Evolutionary conservation across 768 basidiomycete species (phyloP), one percentile per base, ranked within the genome.

Genomic region (Trametes meyenii): DNA sequence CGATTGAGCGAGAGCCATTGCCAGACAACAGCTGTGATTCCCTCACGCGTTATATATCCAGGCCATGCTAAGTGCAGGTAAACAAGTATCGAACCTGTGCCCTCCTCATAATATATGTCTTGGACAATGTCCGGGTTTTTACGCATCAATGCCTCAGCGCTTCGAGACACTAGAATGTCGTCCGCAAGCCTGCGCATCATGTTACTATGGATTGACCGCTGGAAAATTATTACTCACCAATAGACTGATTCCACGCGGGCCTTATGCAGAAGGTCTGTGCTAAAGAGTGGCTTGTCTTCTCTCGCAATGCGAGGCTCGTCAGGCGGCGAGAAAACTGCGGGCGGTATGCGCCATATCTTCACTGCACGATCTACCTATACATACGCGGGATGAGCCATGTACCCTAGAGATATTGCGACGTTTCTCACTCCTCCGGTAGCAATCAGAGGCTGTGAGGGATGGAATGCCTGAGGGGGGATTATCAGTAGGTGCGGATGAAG

Each of bases 251-350:
- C 70, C 1, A 90, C 81, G 10, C 85, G 78, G 16, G 87, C 83
- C 65, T 83, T 84, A 66, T 92, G 90, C 13, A 93, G 78, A 33
- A 78, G 75, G 26, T 81, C 78, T 43, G 83, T 88, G 65, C 85
- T 88, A 69, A 91, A 92, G 2, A 93, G 70, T 0, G 91, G 90
- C 62, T 91, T 92, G 61, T 92, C 90, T 70, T 88, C 86, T 36
- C 88, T 79, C 50, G 77, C 74, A 6, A 64, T 33, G 14, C 40
- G 50, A 4, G 62, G 62, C 21, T 45, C 50, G 7, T 35, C 36
- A 13, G 48, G 51, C 8, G 54, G 49, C 7, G 51, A 86, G 74
- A 51, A 71, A 62, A n/a, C 77, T 71, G 2, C 75, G 2, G 71
- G 73, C 24, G 82, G 80, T 19, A 88, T 72, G 48, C 79, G 75